Evolutionary conservation across 83 land plant genomes (phyloP), one percentile per base, ranked within the genome.

Genomic region (Thuja plicata): DNA sequence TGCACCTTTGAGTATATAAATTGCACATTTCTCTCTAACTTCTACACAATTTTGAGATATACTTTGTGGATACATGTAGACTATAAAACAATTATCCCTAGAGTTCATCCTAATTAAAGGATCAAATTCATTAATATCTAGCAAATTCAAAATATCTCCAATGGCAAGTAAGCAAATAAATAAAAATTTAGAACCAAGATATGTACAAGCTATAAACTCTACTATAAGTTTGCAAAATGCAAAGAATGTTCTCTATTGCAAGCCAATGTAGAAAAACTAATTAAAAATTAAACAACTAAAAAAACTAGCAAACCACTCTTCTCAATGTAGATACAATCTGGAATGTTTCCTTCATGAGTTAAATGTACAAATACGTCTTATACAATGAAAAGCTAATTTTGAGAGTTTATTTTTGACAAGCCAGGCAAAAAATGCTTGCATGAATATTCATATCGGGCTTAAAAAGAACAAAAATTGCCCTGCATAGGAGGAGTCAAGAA

Each of bases 371-470:
- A 83, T 24, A 24, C 34, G 48, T 11, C 9, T 30, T 83, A 45
- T 27, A 11, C 19, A 46, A 21, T 13, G 16, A 46, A 46, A 30
- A n/a, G 32, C 34, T 12, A 83, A 83, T 12, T 30, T 5, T 27
- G 21, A 81, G 50, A 12, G 52, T 81, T 9, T 32, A 19, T 27
- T 81, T 81, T 78, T 6, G 8, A 7, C 77, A 73, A 79, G 83
- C 83, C 40, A 5, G 24, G 85, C 85, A 83, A 30, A n/a, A n/a
- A n/a, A 83, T 46, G 55, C 85, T 83, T 83, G 85, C 85, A 46
- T 46, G 34, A 34, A 43, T 83, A 43, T 46, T 83, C 50, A n/a
- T 15, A 43, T 48, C 13, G 54, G 35, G 17, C 32, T 83, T 48
- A 12, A 40, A 54, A 46, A 13, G 21, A 48, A 83, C 54, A n/a